Percentiles rank a stretch among this genome's conserved stretches.
Evolutionary conservation across 1,284 basidiomycete species (phyloP).

Genomic region (Ganoderma sp.): DNA sequence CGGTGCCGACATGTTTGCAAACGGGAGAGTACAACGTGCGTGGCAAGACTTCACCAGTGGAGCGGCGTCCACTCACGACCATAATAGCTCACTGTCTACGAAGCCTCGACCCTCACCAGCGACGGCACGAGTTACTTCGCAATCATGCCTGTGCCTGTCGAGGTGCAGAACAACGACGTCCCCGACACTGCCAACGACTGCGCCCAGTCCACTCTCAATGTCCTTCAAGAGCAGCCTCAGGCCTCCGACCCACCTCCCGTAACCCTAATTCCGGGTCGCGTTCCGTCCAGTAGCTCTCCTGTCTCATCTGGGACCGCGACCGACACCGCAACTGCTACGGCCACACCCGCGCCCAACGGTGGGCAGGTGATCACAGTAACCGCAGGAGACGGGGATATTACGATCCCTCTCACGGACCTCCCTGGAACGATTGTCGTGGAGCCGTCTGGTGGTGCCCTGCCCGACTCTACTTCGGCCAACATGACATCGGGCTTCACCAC

Average conservation of each 20-base stretch:
- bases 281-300: not conserved
- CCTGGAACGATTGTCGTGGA: slow-evolving; percentile 30
- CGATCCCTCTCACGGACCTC: slow-evolving; percentile 20
- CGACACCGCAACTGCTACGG: slow-evolving; percentile 6
- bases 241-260: slow-evolving; percentile 32
- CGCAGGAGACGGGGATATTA: slow-evolving; percentile 26
- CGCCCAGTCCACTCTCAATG: slow-evolving; percentile 38
- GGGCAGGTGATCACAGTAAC: slow-evolving; percentile 27
- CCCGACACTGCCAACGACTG: slow-evolving; percentile 41
- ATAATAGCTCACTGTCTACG: slow-evolving; percentile 56
- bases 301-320: not conserved
- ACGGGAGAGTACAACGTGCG: slow-evolving; percentile 58
- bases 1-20: slow-evolving; percentile 50
- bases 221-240: slow-evolving; percentile 47
- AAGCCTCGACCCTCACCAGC: slow-evolving; percentile 44
- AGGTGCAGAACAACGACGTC: slow-evolving; percentile 44
- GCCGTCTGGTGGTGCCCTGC: slow-evolving; percentile 29
- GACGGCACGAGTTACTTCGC: slow-evolving; percentile 46
- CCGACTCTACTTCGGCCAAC: slow-evolving; percentile 7
- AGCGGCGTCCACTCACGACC: not conserved
- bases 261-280: slow-evolving; percentile 17
- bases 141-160: slow-evolving; percentile 52
- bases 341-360: slow-evolving; percentile 1
- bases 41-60: not conserved
- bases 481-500: slow-evolving; percentile 27